These are phyloP conservation scores for Rhododendron ferrugineum DNA, from an alignment of 148 eudicot genomes.

Conservation along the genomic window DNA sequence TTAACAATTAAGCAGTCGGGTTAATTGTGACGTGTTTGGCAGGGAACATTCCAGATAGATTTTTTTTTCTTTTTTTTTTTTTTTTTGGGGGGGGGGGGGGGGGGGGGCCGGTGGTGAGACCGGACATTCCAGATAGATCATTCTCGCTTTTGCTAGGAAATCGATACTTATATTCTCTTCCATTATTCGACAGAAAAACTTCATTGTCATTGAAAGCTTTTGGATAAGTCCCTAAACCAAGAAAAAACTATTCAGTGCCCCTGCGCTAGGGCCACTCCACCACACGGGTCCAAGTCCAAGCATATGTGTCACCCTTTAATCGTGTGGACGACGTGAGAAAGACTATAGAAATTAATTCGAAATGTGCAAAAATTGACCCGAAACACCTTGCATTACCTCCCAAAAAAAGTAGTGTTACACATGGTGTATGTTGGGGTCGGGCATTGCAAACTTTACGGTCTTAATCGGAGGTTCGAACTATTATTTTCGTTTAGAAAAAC, in stretches of 20 bases:
- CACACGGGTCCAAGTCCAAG: neutral
- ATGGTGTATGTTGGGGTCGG: too few species aligned
- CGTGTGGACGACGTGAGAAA: neutral
- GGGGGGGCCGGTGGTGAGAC: too few species aligned
- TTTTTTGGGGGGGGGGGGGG: too few species aligned
- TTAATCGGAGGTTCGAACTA: neutral
- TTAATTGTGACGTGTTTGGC: neutral
- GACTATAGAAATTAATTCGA: too few species aligned
- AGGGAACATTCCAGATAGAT: constrained; percentile 9
- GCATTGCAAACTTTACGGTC: too few species aligned
- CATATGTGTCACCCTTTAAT: neutral
- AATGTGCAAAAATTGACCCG: fast-evolving
- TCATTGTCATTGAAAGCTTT: neutral
- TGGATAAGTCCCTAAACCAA: neutral
- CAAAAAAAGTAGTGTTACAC: too few species aligned
- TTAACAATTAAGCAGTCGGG: neutral
- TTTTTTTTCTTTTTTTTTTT: too few species aligned
- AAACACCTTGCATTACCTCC: too few species aligned
- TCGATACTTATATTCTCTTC: neutral
- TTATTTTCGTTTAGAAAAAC: neutral
- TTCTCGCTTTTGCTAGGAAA: constrained; percentile 3
- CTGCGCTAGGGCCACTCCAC: neutral
- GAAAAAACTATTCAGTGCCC: neutral
- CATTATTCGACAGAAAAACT: neutral
- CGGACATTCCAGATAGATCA: neutral